A percentile compares a stretch with the other conserved stretches of the same genome.
These are phyloP conservation scores for Agrocybe pediades DNA, from an alignment of 768 basidiomycete genomes.

Conservation along the genomic window DNA sequence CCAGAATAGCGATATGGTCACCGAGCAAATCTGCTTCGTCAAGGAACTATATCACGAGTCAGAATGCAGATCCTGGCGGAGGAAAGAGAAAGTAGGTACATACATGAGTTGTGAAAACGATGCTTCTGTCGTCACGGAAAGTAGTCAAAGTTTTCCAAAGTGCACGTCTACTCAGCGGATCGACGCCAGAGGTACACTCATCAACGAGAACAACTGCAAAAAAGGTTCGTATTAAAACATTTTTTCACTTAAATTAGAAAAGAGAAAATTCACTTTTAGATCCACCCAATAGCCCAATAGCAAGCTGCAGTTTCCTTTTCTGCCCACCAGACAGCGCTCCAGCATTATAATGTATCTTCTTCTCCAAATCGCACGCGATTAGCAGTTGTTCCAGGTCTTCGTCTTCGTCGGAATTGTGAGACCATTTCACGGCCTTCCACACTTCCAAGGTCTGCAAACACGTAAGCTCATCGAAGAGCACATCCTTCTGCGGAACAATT, in stretches of 20 bases:
- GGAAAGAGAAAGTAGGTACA: slow-evolving; percentile 20
- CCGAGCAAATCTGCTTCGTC: slow-evolving; percentile 81
- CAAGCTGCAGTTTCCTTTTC: slow-evolving; percentile 83
- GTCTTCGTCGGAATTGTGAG: slow-evolving; percentile 40
- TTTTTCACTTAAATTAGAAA: neutral
- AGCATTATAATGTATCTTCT: slow-evolving; percentile 68
- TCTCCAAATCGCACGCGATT: slow-evolving; percentile 71
- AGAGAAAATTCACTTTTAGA: slow-evolving; percentile 51
- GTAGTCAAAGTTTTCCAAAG: slow-evolving; percentile 76
- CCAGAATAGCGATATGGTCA: slow-evolving; percentile 74
- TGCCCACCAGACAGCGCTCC: slow-evolving; percentile 75
- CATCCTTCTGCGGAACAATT: slow-evolving; percentile 84
- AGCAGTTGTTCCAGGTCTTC: slow-evolving; percentile 69
- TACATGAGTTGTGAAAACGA: slow-evolving; percentile 82
- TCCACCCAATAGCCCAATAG: slow-evolving; percentile 76
- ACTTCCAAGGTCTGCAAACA: slow-evolving; percentile 74
- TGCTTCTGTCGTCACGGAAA: slow-evolving; percentile 63
- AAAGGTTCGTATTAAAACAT: slow-evolving; percentile 1
- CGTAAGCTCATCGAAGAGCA: slow-evolving; percentile 74
- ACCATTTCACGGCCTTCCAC: slow-evolving; percentile 74
- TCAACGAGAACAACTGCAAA: slow-evolving; percentile 56
- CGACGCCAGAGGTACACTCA: slow-evolving; percentile 80
- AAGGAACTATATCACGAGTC: slow-evolving; percentile 50
- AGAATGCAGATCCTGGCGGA: neutral
- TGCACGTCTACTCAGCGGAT: slow-evolving; percentile 76